Conservation (phyloP, 306 rosid genomes). For the Gynostemma pentaphyllum region DNA sequence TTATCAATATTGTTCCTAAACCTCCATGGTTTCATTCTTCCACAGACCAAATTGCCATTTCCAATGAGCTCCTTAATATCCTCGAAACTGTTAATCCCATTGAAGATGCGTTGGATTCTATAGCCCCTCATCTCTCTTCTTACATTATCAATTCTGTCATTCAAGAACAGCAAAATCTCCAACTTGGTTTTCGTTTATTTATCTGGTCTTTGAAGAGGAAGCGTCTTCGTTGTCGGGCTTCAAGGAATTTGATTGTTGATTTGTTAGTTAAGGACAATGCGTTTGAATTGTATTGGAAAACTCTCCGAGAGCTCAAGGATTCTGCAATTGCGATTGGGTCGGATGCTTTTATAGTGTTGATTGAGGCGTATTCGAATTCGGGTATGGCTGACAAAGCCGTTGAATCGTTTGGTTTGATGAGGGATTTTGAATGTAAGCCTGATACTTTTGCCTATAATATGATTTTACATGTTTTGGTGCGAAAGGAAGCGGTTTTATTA, state of each 20-base stretch:
- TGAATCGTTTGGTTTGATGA: slow-evolving; percentile 38
- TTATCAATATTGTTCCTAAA: slow-evolving; percentile 4
- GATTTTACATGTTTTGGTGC: slow-evolving; percentile 27
- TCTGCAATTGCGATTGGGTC: slow-evolving; percentile 28
- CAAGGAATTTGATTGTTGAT: slow-evolving; percentile 13
- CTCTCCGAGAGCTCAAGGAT: slow-evolving; percentile 37
- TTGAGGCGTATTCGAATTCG: slow-evolving; percentile 18
- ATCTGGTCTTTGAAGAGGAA: slow-evolving; percentile 46
- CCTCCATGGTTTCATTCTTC: slow-evolving; percentile 16
- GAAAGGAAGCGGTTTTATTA: slow-evolving; percentile 30
- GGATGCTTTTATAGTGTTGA: slow-evolving; percentile 29
- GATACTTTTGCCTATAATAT: slow-evolving; percentile 37
- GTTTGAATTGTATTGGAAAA: slow-evolving; percentile 38
- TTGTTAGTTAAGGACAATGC: slow-evolving; percentile 23
- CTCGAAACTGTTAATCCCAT: slow-evolving; percentile 11
- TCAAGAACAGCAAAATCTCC: slow-evolving; percentile 15
- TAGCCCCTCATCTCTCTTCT: slow-evolving; percentile 8
- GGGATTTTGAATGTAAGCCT: slow-evolving; percentile 38
- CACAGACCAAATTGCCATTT: not conserved
- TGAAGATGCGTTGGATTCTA: slow-evolving; percentile 7
- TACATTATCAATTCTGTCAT: slow-evolving; percentile 8
- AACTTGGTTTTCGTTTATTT: slow-evolving; percentile 37
- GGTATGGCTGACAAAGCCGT: slow-evolving; percentile 43
- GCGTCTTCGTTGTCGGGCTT: slow-evolving; percentile 4
- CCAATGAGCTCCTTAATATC: slow-evolving; percentile 21